These are phyloP conservation scores for Colletotrichum limetticola DNA, from an alignment of 2,329 filamentous ascomycete species.

Conservation along the genomic window DNA sequence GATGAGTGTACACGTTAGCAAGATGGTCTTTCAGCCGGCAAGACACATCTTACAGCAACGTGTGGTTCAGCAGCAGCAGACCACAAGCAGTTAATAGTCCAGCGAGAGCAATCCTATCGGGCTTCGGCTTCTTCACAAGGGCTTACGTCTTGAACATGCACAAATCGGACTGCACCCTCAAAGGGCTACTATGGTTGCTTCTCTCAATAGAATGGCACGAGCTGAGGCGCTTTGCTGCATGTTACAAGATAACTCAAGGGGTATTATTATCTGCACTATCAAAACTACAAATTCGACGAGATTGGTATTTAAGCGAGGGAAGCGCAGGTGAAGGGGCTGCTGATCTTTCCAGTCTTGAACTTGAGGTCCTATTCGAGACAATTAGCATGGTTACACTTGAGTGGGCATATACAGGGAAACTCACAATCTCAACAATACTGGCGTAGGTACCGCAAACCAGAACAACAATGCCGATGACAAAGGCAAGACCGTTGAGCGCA, in stretches of 20 bases:
- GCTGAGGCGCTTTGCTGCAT: neutral
- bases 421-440: constrained; percentile 37
- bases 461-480: constrained; percentile 45
- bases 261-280: constrained; percentile 16
- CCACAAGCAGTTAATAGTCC: too few relatives aligned
- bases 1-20: too few relatives aligned
- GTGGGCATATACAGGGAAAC: neutral
- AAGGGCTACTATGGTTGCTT: too few relatives aligned
- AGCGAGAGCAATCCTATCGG: too few relatives aligned
- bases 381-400: neutral
- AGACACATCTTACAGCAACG: too few relatives aligned
- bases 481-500: constrained; percentile 41
- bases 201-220: neutral
- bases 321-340: constrained; percentile 34
- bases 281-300: neutral
- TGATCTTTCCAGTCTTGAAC: constrained; percentile 32
- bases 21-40: too few relatives aligned
- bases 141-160: too few relatives aligned
- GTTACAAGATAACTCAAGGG: constrained; percentile 8
- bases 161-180: too few relatives aligned
- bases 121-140: too few relatives aligned
- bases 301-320: constrained; percentile 15
- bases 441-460: constrained; percentile 48
- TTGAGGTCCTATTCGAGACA: constrained; percentile 17
- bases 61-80: too few relatives aligned